These are phyloP conservation scores for Linderina pennispora DNA, from an alignment of 192 early-diverging fungal genomes.

Conservation along the genomic window DNA sequence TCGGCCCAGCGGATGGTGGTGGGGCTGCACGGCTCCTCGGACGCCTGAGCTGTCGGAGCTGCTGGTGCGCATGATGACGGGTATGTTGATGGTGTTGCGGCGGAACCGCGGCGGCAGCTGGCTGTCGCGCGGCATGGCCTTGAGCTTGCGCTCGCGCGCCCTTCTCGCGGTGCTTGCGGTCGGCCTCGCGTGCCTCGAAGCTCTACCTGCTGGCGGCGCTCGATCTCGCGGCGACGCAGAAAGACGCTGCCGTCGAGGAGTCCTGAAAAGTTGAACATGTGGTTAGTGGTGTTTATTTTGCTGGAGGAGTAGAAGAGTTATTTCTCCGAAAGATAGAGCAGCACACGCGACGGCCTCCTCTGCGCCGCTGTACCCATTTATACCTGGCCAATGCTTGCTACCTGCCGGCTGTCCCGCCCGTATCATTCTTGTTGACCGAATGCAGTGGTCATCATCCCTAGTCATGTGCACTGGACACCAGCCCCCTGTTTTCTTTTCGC, in stretches of 20 bases:
- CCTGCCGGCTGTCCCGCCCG: too few relatives aligned
- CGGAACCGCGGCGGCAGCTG: constrained; percentile 10
- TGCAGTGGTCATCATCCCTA: too few relatives aligned
- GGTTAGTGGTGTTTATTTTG: not conserved
- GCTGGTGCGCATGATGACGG: not conserved
- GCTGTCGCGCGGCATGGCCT: constrained; percentile 5
- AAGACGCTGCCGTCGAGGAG: not conserved
- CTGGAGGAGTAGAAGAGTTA: too few relatives aligned
- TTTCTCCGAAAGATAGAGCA: too few relatives aligned
- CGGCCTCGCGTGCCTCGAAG: constrained; percentile 16
- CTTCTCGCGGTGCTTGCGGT: constrained; percentile 15
- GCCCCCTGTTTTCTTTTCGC: too few relatives aligned
- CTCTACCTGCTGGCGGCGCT: not conserved
- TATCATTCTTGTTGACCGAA: too few relatives aligned
- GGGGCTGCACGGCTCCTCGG: too few relatives aligned
- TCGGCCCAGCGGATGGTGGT: constrained; percentile 27
- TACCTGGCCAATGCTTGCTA: too few relatives aligned
- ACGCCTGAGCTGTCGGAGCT: too few relatives aligned
- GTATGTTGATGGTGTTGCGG: not conserved
- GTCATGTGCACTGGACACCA: too few relatives aligned
- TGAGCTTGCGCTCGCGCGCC: constrained; percentile 13
- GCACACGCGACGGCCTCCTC: too few relatives aligned
- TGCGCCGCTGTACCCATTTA: too few relatives aligned
- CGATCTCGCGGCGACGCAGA: not conserved
- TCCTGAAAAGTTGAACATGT: not conserved